Evolutionary conservation across 371 early-diverging fungal genomes (phyloP).

Genomic region (Mucor sp.): DNA sequence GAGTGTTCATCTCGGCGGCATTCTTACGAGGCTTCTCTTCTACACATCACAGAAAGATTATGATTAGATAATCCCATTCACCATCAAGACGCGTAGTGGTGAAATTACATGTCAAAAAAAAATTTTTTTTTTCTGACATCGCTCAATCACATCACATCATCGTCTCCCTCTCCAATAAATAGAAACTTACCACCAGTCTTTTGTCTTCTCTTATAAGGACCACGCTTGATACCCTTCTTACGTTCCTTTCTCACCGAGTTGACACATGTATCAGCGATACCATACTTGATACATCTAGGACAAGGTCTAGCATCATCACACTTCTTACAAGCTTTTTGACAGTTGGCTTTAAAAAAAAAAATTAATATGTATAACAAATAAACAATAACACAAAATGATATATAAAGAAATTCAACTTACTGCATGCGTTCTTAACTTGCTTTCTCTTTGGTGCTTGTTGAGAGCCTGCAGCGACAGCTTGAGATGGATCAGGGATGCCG

Average conservation of each 20-base stretch:
- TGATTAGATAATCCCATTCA: neutral
- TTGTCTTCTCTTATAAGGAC: slow-evolving; percentile 76
- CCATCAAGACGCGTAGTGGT: neutral
- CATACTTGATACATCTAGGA: slow-evolving; percentile 80
- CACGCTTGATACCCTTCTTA: slow-evolving; percentile 83
- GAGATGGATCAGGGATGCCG: slow-evolving; percentile 23
- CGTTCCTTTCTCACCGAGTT: slow-evolving; percentile 87
- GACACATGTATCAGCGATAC: slow-evolving; percentile 73
- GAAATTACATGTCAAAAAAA: neutral
- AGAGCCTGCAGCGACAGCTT: slow-evolving; percentile 5
- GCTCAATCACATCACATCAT: slow-evolving; percentile 3
- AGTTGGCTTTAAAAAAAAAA: slow-evolving; percentile 62
- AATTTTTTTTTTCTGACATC: slow-evolving; percentile 8
- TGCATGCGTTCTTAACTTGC: slow-evolving; percentile 55
- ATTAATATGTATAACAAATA: slow-evolving; percentile 2
- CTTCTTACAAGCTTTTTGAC: slow-evolving; percentile 93
- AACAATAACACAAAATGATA: slow-evolving; percentile 1
- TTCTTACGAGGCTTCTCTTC: slow-evolving; percentile 27
- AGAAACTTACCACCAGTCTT: slow-evolving; percentile 31
- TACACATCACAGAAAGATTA: neutral
- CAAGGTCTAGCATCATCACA: slow-evolving; percentile 92
- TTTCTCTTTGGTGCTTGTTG: slow-evolving; percentile 39
- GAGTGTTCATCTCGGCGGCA: slow-evolving; percentile 1
- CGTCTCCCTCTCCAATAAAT: neutral
- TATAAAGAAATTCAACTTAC: slow-evolving; percentile 31